A percentile compares a stretch with the other conserved stretches of the same genome.
phyloP scores from a whole-genome alignment of 164 flowering plant species.

The Macadamia integrifolia region DNA sequence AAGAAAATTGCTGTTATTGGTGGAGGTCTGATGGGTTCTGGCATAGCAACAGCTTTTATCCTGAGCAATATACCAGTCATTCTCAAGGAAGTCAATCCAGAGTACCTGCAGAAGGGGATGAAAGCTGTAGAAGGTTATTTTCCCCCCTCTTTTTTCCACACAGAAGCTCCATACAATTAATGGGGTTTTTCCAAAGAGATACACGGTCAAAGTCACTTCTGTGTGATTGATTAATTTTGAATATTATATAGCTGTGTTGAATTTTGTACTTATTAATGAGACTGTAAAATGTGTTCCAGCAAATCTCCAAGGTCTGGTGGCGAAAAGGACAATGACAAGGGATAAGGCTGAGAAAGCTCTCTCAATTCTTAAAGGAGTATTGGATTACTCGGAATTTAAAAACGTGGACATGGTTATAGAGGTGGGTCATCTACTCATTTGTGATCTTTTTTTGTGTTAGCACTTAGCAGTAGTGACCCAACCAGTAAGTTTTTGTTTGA shows the following conservation, averaged over 20 bases:
- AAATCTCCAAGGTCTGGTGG: conserved; percentile 63
- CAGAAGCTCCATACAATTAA: background rate
- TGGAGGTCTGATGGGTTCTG: conserved; percentile 98
- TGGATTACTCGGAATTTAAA: conserved; percentile 87
- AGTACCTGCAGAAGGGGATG: conserved; percentile 71
- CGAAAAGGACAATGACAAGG: conserved; percentile 54
- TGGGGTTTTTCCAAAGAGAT: background rate
- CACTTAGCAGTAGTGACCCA: background rate
- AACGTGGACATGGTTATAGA: conserved; percentile 96
- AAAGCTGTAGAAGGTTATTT: conserved; percentile 65
- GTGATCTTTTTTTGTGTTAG: background rate
- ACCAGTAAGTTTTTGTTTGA: background rate
- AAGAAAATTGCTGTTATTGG: conserved; percentile 93
- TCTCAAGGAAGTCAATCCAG: conserved; percentile 81
- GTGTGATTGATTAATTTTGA: background rate
- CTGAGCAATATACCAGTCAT: conserved; percentile 59
- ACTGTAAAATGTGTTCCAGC: conserved; percentile 31
- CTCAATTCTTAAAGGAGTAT: conserved; percentile 64
- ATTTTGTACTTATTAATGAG: conserved; percentile 2
- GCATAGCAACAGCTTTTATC: conserved; percentile 86
- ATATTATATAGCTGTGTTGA: background rate
- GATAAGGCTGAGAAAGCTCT: conserved; percentile 66
- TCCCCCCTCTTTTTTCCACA: background rate
- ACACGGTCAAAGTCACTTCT: background rate
- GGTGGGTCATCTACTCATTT: conserved; percentile 32